Evolutionary conservation across 2,329 filamentous ascomycete species (phyloP), one percentile per base, ranked within the genome.

Genomic region (Colletotrichum salicis): DNA sequence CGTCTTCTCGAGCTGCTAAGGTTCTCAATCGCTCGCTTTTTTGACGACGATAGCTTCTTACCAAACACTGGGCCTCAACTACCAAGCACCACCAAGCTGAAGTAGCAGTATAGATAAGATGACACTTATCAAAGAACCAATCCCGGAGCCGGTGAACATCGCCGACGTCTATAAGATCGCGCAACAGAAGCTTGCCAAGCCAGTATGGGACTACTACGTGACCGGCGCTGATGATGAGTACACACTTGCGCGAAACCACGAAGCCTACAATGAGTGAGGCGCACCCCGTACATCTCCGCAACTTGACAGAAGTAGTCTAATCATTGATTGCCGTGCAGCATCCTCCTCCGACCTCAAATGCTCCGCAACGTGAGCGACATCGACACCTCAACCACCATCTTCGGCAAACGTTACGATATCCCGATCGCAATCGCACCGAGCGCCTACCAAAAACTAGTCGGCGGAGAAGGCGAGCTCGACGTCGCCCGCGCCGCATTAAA

Each of bases 371-470:
- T 78, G 5, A 60, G 64, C 2, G 65, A 55, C 7, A 71, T 78
- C 55, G 73, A 77, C 7, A 77, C 74, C 1, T 69, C 71, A 52
- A 73, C 68, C 2, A 65, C 54, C 0, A 24, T 75, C 6, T 70
- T 75, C 24, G 73, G 74, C 12, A 67, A 71, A 7, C 65, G 33
- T 4, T 75, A 72, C 27, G 48, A 68, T 3, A 72, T 80, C 2
- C 79, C 79, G 1, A 75, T 80, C n/a, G 79, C 73, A 6, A 75
- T 80, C 31, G 79, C 79, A 0, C 79, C 79, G 8, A 78, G 75
- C 37, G 79, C 77, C 1, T 76, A 75, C 56, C 79, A 80, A 29
- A 78, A 70, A 55, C 74, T 80, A 2, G 79, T 73, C 1, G 76
- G 78, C 35, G 73, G 74, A 0, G 67, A 77, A 2, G 79, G 79